phyloP scores from a whole-genome alignment of 192 early-diverging fungal species.

The Podila epigama region DNA sequence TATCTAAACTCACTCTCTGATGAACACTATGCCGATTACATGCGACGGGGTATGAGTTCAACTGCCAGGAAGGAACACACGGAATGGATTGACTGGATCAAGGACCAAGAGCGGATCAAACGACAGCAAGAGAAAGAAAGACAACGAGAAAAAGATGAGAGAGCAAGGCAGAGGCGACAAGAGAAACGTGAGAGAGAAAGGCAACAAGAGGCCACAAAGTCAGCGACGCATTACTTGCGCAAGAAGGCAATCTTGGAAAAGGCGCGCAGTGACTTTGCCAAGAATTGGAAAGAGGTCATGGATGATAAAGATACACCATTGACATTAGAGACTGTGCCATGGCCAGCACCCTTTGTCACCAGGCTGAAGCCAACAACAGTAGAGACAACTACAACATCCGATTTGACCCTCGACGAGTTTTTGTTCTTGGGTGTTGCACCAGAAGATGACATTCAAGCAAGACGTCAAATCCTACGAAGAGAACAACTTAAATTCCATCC shows the following conservation, averaged over 20 bases:
- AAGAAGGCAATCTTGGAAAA: constrained; percentile 7
- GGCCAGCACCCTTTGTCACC: constrained; percentile 14
- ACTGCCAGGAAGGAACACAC: neutral
- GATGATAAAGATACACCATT: neutral
- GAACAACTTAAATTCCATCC: constrained; percentile 49
- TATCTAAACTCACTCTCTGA: constrained; percentile 19
- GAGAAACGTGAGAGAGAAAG: constrained; percentile 9
- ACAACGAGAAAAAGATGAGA: constrained; percentile 16
- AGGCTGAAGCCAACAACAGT: neutral
- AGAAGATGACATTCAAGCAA: constrained; percentile 3
- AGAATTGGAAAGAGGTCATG: constrained; percentile 8
- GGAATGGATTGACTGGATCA: constrained; percentile 29
- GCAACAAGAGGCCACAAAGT: neutral
- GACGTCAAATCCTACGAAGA: constrained; percentile 25
- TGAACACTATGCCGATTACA: constrained; percentile 19
- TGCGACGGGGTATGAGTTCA: constrained; percentile 24
- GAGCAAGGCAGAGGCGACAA: constrained; percentile 4
- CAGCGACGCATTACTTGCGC: constrained; percentile 4
- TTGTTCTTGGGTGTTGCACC: constrained; percentile 24
- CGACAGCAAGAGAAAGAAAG: constrained; percentile 3
- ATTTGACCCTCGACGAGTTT: constrained; percentile 23
- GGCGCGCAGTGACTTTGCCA: constrained; percentile 8
- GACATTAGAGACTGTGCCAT: constrained; percentile 17
- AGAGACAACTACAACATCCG: neutral
- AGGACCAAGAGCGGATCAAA: constrained; percentile 20